phyloP scores from a whole-genome alignment of 495 filamentous ascomycete genomes.

The Daldinia grandis region DNA sequence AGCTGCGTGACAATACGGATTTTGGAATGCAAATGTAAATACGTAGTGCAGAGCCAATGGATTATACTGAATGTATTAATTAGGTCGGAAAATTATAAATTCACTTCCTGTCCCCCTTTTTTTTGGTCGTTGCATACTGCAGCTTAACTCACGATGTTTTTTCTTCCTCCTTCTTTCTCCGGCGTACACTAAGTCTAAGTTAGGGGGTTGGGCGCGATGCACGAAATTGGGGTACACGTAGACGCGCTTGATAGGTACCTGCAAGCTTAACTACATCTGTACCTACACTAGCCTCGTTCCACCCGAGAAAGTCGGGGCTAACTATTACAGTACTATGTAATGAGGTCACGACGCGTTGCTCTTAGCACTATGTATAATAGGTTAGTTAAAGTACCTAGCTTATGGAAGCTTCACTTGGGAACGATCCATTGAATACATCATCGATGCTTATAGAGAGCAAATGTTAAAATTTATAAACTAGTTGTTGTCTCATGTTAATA shows the following conservation, averaged over 20 bases:
- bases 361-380: not conserved
- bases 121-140: not conserved
- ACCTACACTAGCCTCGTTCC: slow-evolving; percentile 15
- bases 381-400: not conserved
- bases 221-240: slow-evolving; percentile 31
- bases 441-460: not conserved
- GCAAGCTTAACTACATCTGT: slow-evolving; percentile 10
- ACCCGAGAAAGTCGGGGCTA: slow-evolving; percentile 3
- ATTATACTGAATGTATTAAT: slow-evolving; percentile 30
- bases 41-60: slow-evolving; percentile 31
- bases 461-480: too few relatives aligned
- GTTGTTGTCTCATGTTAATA: not conserved
- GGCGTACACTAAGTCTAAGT: too few relatives aligned
- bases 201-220: slow-evolving; percentile 32
- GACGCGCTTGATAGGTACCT: slow-evolving; percentile 31
- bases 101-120: not conserved
- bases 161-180: slow-evolving; percentile 2
- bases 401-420: not conserved
- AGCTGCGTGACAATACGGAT: slow-evolving; percentile 12
- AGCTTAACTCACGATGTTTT: slow-evolving; percentile 28
- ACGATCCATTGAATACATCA: not conserved
- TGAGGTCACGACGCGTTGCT: not conserved
- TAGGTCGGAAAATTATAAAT: slow-evolving; percentile 25
- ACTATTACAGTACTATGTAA: not conserved
- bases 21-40: slow-evolving; percentile 30